Base-by-base conservation (phyloP, 2,329 filamentous ascomycete species). In the Exophiala mesophila region DNA sequence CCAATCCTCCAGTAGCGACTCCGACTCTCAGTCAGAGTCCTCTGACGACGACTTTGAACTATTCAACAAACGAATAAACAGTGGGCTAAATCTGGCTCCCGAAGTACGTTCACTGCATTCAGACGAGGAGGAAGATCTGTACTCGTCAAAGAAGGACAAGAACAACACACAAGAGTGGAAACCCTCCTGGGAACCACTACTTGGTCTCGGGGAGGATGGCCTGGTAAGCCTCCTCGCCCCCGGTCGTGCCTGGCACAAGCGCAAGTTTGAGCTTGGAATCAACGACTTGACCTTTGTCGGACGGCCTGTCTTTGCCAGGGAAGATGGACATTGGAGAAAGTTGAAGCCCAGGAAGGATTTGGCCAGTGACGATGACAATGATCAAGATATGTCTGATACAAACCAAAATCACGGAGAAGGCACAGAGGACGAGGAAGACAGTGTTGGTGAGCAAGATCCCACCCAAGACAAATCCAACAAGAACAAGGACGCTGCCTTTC, bases 161-260 rank as follows among this genome's bases (percentile, higher is more conserved):
- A 38, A 36, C 33, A 45, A 48, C 36, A 42, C 38, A 20, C 41
- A 23, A 31, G 39, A 42, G n/a, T 51, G 52, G 50, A 48, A 46
- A 41, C 57, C 61, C 1, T 58, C 63, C 1, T 69, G 66, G 64
- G 66, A 90, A 59, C 77, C 79, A 38, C 74, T 92, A 13, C 76
- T 85, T 37, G 85, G 84, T 1, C 81, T 88, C 44, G 77, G 79
- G 2, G 82, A 82, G n/a, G 79, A 82, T 48, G 84, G 88, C 33
- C 76, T 94, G 47, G 86, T 87, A 56, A 87, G 83, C 52, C 75
- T 95, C 36, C 63, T 95, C 41, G 88, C 84, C 1, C 88, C 88
- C 0, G 52, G 53, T 23, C 73, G 79, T 9, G 77, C 82, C 6
- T 88, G 85, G 62, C 83, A 92, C 66, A 94, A 90, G 67, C 79